A percentile compares a stretch with the other conserved stretches of the same genome.
phyloP scores from a whole-genome alignment of 805 yeast genomes.

The Myxozyma kluyveri region DNA sequence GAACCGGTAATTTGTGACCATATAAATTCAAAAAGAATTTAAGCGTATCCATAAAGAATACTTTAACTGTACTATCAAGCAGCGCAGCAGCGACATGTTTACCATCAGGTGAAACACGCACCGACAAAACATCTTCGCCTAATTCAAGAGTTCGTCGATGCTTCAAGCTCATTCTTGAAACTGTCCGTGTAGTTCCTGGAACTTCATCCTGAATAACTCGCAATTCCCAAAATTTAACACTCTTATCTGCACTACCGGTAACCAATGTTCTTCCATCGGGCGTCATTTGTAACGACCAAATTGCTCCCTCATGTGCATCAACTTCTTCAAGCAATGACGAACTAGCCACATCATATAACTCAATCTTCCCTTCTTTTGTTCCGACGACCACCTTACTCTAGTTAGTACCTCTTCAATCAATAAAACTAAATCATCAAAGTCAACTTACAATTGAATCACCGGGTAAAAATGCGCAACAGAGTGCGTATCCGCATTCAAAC shows the following conservation, averaged over 20 bases:
- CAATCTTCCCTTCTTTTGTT: conserved; percentile 80
- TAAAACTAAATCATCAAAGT: not conserved
- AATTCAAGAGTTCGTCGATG: conserved; percentile 83
- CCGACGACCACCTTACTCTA: conserved; percentile 60
- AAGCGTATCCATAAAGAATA: conserved; percentile 80
- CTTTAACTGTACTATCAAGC: conserved; percentile 92
- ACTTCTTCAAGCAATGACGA: conserved; percentile 69
- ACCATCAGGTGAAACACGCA: conserved; percentile 75
- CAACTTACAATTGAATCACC: conserved; percentile 67
- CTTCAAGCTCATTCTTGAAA: conserved; percentile 56
- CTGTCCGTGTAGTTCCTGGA: conserved; percentile 60
- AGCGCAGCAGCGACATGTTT: conserved; percentile 77
- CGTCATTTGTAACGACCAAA: conserved; percentile 87
- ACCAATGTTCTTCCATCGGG: conserved; percentile 80
- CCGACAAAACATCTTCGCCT: conserved; percentile 77
- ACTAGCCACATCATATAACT: conserved; percentile 80
- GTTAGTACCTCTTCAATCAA: not conserved
- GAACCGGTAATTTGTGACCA: conserved; percentile 95
- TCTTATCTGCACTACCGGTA: conserved; percentile 92
- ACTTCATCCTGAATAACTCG: conserved; percentile 60
- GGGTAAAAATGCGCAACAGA: conserved; percentile 78
- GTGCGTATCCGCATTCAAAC: conserved; percentile 83
- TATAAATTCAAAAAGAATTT: conserved; percentile 85
- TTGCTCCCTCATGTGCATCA: conserved; percentile 77
- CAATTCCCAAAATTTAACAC: conserved; percentile 86